Evolutionary conservation across 768 basidiomycete genomes (phyloP).

Genomic region (Mycena venus): DNA sequence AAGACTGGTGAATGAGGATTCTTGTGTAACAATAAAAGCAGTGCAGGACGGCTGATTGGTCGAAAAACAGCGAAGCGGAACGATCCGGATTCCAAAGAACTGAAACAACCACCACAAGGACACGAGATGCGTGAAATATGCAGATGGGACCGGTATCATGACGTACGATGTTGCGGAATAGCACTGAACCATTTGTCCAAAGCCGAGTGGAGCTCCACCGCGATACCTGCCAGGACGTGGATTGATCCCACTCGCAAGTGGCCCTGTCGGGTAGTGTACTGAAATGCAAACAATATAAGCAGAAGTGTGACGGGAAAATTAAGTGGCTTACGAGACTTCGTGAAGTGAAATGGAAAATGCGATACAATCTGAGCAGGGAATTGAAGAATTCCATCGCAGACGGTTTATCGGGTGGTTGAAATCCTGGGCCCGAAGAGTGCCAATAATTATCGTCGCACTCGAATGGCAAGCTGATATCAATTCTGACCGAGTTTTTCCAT

Average conservation of each 20-base stretch:
- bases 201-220: not conserved
- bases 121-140: not conserved
- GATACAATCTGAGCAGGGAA: not conserved
- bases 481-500: not conserved
- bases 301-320: not conserved
- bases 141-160: too few relatives aligned
- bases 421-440: not conserved
- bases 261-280: not conserved
- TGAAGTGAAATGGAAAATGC: not conserved
- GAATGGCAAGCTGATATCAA: not conserved
- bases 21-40: conserved; percentile 13
- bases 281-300: not conserved
- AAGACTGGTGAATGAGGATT: conserved; percentile 4
- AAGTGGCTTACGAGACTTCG: not conserved
- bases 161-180: conserved; percentile 10
- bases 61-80: not conserved
- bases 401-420: not conserved
- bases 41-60: conserved; percentile 16
- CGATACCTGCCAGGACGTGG: not conserved
- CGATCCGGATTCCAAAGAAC: not conserved
- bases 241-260: not conserved
- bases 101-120: not conserved
- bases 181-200: not conserved
- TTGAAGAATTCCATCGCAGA: not conserved
- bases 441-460: conserved; percentile 2